These are phyloP conservation scores for Fusarium liriodendri DNA, from an alignment of 2,329 filamentous ascomycete genomes.

Conservation along the genomic window DNA sequence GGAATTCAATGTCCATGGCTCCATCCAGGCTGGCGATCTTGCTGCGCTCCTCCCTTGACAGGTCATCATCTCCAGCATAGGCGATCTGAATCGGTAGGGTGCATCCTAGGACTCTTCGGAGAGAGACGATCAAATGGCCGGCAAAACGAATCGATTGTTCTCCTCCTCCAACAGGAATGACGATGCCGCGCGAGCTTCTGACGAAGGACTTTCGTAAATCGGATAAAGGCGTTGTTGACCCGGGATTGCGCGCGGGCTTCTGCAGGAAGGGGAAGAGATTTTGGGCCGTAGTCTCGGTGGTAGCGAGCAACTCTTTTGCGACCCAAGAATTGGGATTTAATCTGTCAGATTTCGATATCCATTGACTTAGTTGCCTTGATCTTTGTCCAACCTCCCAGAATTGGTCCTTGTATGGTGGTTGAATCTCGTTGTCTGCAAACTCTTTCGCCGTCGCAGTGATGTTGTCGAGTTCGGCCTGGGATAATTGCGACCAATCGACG, in stretches of 20 bases:
- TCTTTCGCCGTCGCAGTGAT: slow-evolving; percentile 4
- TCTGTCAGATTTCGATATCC: slow-evolving; percentile 21
- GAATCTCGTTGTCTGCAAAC: slow-evolving; percentile 38
- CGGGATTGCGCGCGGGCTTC: background rate
- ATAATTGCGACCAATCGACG: background rate
- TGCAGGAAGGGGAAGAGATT: slow-evolving; percentile 42
- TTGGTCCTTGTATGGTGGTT: slow-evolving; percentile 42
- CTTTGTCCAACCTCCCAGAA: slow-evolving; percentile 49
- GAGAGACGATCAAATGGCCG: slow-evolving; percentile 47
- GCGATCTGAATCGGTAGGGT: slow-evolving; percentile 49
- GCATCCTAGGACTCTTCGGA: slow-evolving; percentile 42
- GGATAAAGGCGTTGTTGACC: slow-evolving; percentile 33
- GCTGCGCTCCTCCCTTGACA: slow-evolving; percentile 39
- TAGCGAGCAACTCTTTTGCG: background rate
- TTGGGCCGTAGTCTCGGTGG: slow-evolving; percentile 19
- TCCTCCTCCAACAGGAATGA: slow-evolving; percentile 47
- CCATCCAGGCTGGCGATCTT: slow-evolving; percentile 26
- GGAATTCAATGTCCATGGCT: slow-evolving; percentile 38
- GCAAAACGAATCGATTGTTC: slow-evolving; percentile 44
- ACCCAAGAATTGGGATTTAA: background rate
- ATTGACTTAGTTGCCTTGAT: slow-evolving; percentile 11
- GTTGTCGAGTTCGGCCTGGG: background rate
- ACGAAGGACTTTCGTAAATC: slow-evolving; percentile 37
- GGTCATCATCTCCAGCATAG: slow-evolving; percentile 50
- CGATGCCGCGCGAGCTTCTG: slow-evolving; percentile 41